Evolutionary conservation across 305 asterid genomes (phyloP).

Genomic region (Monarda citriodora): DNA sequence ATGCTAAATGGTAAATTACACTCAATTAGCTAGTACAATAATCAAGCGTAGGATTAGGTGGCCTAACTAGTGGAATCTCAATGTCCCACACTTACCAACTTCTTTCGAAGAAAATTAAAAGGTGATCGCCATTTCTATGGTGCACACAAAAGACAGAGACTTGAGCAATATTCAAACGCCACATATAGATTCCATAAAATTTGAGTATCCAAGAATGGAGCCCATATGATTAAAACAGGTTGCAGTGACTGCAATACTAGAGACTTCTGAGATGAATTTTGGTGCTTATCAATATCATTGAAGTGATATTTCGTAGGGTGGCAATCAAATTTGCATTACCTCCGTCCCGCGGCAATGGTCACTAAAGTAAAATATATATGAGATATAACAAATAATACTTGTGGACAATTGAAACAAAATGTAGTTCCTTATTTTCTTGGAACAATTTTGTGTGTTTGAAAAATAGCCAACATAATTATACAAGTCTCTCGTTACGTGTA

Average conservation of each 20-base stretch:
- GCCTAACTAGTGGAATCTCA: constrained; percentile 10
- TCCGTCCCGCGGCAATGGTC: no score
- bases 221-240: constrained; percentile 14
- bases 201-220: constrained; percentile 6
- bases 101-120: constrained; percentile 10
- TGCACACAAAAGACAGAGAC: constrained; percentile 11
- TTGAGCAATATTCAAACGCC: constrained; percentile 26
- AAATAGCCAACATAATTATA: constrained; percentile 11
- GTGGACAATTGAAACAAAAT: not conserved
- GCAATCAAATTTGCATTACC: not conserved
- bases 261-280: not conserved
- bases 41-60: constrained; percentile 11
- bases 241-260: constrained; percentile 15
- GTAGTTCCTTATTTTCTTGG: constrained; percentile 7
- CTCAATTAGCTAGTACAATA: constrained; percentile 8
- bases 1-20: not conserved
- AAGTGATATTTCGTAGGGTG: not conserved
- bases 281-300: constrained; percentile 9
- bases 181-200: constrained; percentile 16
- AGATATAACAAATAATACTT: no score
- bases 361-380: no score
- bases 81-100: constrained; percentile 21
- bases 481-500: constrained; percentile 8
- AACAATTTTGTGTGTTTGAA: constrained; percentile 3
- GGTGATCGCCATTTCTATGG: constrained; percentile 17